phyloP scores from a whole-genome alignment of 2,329 filamentous ascomycete genomes.

The Penicillium vulpinum region DNA sequence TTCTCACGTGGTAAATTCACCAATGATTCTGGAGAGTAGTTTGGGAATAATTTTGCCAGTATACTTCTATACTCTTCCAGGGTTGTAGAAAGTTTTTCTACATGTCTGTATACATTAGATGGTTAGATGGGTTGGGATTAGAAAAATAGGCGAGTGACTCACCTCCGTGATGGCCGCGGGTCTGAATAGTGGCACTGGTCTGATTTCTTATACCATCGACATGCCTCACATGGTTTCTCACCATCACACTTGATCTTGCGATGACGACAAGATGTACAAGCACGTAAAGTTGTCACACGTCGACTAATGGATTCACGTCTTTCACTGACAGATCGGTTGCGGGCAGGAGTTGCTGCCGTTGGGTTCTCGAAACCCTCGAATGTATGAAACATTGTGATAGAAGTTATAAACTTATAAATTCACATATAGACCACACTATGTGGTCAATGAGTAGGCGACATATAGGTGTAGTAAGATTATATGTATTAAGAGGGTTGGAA shows the following conservation, averaged over 20 bases:
- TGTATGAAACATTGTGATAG: slow-evolving; percentile 42
- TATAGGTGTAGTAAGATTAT: neutral
- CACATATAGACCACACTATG: slow-evolving; percentile 14
- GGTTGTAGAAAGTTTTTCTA: slow-evolving; percentile 63
- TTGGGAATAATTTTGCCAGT: slow-evolving; percentile 63
- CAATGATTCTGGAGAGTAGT: slow-evolving; percentile 55
- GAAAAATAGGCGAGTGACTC: slow-evolving; percentile 32
- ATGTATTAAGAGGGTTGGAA: too few species aligned
- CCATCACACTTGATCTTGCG: slow-evolving; percentile 84
- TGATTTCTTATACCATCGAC: slow-evolving; percentile 75
- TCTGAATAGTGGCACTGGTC: slow-evolving; percentile 80
- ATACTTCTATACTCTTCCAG: slow-evolving; percentile 66
- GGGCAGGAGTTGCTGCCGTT: slow-evolving; percentile 27
- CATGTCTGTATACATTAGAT: slow-evolving; percentile 28
- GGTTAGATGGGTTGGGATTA: slow-evolving; percentile 15
- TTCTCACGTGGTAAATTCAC: slow-evolving; percentile 58
- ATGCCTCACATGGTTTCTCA: slow-evolving; percentile 77
- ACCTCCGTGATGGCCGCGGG: slow-evolving; percentile 77
- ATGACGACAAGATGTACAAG: slow-evolving; percentile 74
- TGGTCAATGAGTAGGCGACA: slow-evolving; percentile 5
- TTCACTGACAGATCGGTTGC: slow-evolving; percentile 31
- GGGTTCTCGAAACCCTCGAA: slow-evolving; percentile 45
- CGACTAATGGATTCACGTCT: slow-evolving; percentile 37
- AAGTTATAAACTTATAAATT: slow-evolving; percentile 11
- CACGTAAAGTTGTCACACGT: slow-evolving; percentile 47